These are phyloP conservation scores for Syzygium jambos DNA, from an alignment of 345 rosid genomes.

Conservation along the genomic window DNA sequence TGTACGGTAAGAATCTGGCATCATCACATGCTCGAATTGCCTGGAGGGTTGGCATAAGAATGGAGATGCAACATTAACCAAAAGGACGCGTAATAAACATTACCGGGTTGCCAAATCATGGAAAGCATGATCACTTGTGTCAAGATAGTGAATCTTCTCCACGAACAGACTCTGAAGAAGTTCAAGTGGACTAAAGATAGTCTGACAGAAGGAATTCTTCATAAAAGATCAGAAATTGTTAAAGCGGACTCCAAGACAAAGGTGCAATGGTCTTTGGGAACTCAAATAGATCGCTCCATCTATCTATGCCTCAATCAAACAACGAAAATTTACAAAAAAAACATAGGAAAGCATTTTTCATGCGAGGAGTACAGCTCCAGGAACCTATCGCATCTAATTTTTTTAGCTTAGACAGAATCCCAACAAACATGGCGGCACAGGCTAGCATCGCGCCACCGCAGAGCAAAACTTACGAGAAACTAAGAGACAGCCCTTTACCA, in stretches of 20 bases:
- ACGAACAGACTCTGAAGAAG: neutral
- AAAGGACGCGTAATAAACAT: neutral
- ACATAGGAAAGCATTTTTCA: neutral
- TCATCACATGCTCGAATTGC: neutral
- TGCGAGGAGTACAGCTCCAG: neutral
- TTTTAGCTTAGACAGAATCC: neutral
- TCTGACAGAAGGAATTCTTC: neutral
- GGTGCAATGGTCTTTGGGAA: neutral
- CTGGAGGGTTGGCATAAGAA: neutral
- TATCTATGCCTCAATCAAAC: neutral
- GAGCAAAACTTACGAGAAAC: neutral
- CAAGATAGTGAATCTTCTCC: neutral
- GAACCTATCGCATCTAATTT: neutral
- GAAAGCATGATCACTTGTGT: neutral
- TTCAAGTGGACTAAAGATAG: neutral
- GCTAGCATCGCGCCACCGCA: neutral
- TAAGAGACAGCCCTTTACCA: no score
- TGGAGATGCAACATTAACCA: neutral
- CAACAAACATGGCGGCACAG: neutral
- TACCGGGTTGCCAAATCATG: neutral
- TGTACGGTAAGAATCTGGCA: neutral
- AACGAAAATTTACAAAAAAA: neutral
- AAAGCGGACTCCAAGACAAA: neutral
- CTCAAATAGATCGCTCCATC: neutral
- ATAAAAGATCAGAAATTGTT: neutral